Evolutionary conservation across 768 basidiomycete genomes (phyloP).

Genomic region (Phlebiopsis flavidoalba): DNA sequence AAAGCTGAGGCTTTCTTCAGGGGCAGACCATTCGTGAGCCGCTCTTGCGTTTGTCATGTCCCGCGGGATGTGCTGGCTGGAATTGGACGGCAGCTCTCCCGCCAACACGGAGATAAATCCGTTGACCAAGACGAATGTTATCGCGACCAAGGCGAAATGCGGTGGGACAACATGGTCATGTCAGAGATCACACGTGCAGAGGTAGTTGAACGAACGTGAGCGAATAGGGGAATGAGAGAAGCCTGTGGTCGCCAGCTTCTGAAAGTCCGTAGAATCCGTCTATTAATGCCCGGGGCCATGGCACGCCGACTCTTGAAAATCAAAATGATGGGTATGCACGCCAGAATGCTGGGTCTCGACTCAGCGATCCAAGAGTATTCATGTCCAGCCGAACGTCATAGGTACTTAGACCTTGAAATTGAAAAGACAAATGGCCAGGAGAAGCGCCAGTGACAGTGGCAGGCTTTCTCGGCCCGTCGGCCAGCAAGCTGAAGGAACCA

Average conservation of each 20-base stretch:
- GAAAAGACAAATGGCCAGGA: too few species aligned
- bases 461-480: too few species aligned
- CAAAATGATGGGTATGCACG: neutral
- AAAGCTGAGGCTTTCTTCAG: neutral
- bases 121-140: neutral
- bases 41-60: constrained; percentile 1
- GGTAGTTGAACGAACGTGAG: neutral
- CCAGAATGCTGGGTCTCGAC: too few species aligned
- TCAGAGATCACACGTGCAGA: neutral
- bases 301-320: neutral
- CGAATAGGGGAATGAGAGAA: neutral
- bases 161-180: neutral
- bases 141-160: neutral
- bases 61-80: neutral
- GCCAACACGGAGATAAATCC: neutral
- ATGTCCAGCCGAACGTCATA: too few species aligned
- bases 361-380: too few species aligned
- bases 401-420: too few species aligned
- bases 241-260: neutral
- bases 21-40: neutral
- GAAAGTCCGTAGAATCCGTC: neutral
- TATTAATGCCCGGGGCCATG: neutral
- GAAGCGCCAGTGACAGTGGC: too few species aligned
- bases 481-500: too few species aligned
- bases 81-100: neutral